Evolutionary conservation across 2,329 filamentous ascomycete species (phyloP).

Genomic region (Blumeriella jaapii): DNA sequence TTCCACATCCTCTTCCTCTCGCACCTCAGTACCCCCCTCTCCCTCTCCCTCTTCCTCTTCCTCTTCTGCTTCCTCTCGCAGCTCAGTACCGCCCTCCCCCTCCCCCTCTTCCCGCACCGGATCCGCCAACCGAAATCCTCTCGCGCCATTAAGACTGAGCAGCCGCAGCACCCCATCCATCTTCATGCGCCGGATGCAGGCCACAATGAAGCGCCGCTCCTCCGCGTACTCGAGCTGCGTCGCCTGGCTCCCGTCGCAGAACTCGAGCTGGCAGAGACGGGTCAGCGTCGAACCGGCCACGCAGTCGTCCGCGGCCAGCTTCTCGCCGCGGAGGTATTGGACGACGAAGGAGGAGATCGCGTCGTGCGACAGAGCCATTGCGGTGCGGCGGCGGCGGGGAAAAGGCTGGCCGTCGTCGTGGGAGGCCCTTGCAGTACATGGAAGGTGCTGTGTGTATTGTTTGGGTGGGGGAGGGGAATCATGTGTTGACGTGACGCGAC

Average conservation of each 20-base stretch:
- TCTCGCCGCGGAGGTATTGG: conserved; percentile 1
- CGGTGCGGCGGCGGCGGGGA: neutral
- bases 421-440: neutral
- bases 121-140: neutral
- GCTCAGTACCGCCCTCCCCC: neutral
- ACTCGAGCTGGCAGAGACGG: neutral
- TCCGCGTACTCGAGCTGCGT: neutral
- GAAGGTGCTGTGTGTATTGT: neutral
- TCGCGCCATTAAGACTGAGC: neutral
- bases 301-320: neutral
- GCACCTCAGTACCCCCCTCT: too few relatives aligned
- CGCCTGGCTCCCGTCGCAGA: conserved; percentile 1
- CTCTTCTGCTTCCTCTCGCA: neutral
- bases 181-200: conserved; percentile 5
- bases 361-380: neutral
- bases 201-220: neutral
- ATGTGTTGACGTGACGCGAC: neutral
- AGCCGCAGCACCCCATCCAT: neutral
- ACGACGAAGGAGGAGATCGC: conserved; percentile 1
- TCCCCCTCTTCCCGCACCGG: neutral
- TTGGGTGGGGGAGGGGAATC: neutral
- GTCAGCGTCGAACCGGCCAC: neutral
- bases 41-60: too few relatives aligned
- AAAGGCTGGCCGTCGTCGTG: neutral
- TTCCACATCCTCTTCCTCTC: too few relatives aligned